Percentiles rank a stretch among this genome's conserved stretches.
Conservation (phyloP, 2,329 filamentous ascomycete genomes). For the Fusarium decemcellulare region DNA sequence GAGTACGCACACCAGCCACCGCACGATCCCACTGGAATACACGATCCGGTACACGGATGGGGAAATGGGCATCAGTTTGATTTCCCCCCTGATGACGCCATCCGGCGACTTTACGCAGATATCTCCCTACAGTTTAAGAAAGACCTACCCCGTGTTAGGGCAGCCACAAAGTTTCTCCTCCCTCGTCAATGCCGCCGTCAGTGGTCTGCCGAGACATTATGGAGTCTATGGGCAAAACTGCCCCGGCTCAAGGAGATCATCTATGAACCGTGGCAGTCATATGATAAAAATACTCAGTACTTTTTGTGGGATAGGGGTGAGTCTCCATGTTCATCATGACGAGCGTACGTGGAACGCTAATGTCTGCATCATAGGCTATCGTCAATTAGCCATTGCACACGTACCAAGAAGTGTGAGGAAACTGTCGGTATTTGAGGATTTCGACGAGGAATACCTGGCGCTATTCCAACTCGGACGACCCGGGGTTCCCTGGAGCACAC, state of each 20-base stretch:
- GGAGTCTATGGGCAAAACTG: not conserved
- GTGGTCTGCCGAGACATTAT: not conserved
- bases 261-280: conserved; percentile 10
- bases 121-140: not conserved
- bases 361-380: no score
- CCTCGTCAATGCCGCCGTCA: conserved; percentile 5
- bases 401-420: not conserved
- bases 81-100: not conserved
- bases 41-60: no score
- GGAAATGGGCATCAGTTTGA: no score
- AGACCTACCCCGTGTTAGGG: not conserved
- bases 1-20: no score
- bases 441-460: not conserved
- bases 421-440: conserved; percentile 10
- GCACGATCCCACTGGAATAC: no score
- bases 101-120: not conserved
- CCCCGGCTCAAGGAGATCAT: not conserved
- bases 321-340: no score
- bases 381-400: not conserved
- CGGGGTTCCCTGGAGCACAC: no score
- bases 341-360: no score
- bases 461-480: not conserved
- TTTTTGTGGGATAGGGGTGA: no score
- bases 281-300: no score
- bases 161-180: not conserved